Evolutionary conservation across 208 protist genomes (phyloP), one percentile per base, ranked within the genome.

Genomic region (Leishmania turanica): DNA sequence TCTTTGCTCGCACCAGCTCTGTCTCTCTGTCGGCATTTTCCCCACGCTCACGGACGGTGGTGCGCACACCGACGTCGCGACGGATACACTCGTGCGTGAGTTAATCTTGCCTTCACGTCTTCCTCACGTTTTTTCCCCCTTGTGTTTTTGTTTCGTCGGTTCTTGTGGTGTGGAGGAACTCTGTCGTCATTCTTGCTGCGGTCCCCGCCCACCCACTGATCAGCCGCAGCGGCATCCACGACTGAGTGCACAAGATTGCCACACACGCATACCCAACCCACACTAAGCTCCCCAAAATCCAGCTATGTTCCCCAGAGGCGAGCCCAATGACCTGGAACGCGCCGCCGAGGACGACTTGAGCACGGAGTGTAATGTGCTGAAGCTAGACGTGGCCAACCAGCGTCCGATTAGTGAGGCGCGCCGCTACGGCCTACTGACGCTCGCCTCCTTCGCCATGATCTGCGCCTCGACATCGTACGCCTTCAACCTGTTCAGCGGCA

Each of bases 401-500:
- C 80, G 86, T 13, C 82, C 81, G 24, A 71, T 92, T 40, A 91
- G 75, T 69, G 91, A 94, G 64, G 72, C 75, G 7, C 58, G 56
- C 15, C 88, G 91, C 54, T 94, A 89, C 70, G 80, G 51, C 27
- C 60, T 92, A 42, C 75, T 94, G 60, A 84, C 84, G 24, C 79
- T 83, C 13, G 84, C 51, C 27, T 37, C 56, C 17, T 91, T 93
- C 58, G 86, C 79, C 4, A 82, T 87, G 73, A 87, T 91, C 79
- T 89, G 80, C 51, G 81, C 85, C 24, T 95, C 91, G 15, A 84
- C 85, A 8, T 83, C 68, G 49, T 95, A 92, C 75, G 84, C 88
- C 60, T 93, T 87, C 79, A 95, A 92, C 77, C 79, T 95, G 15
- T 90, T 91, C 81, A 89, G 82, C 78, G 86, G 76, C 3, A 62